These are phyloP conservation scores for Bertia moriformis DNA, from an alignment of 2,329 filamentous ascomycete species.

Conservation along the genomic window DNA sequence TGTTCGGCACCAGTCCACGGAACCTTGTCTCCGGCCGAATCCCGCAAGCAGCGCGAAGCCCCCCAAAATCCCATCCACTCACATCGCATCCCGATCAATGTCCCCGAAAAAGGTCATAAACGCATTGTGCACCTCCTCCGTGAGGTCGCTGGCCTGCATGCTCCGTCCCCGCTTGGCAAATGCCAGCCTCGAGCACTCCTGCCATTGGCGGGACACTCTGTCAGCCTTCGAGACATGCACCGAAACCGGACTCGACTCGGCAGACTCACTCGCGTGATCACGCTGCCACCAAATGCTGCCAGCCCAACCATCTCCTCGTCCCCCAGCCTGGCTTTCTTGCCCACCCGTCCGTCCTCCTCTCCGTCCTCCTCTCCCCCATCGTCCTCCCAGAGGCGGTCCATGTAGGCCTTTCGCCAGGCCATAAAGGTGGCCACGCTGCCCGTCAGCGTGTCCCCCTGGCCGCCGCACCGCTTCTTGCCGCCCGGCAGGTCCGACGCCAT, in stretches of 20 bases:
- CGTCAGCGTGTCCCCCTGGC: slow-evolving; percentile 89
- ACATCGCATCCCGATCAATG: slow-evolving; percentile 29
- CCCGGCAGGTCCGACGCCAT: slow-evolving; percentile 64
- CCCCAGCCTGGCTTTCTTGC: too few relatives aligned
- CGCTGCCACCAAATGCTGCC: slow-evolving; percentile 73
- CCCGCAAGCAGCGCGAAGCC: too few relatives aligned
- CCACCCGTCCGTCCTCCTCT: slow-evolving; percentile 38
- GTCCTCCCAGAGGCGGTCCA: slow-evolving; percentile 66
- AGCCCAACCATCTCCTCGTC: slow-evolving; percentile 54
- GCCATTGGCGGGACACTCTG: too few relatives aligned
- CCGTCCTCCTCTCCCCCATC: slow-evolving; percentile 26
- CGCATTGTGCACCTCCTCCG: slow-evolving; percentile 71
- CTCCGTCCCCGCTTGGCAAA: slow-evolving; percentile 76
- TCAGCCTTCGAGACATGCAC: slow-evolving; percentile 5
- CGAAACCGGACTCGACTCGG: slow-evolving; percentile 25
- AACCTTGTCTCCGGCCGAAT: too few relatives aligned
- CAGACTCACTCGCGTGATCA: slow-evolving; percentile 75
- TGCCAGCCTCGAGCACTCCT: slow-evolving; percentile 75
- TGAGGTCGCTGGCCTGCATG: slow-evolving; percentile 84
- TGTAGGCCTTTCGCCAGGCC: slow-evolving; percentile 76
- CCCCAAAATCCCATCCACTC: too few relatives aligned
- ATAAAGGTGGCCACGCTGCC: slow-evolving; percentile 78
- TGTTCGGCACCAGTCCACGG: too few relatives aligned
- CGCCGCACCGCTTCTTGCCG: slow-evolving; percentile 77
- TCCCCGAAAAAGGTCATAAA: slow-evolving; percentile 73